Conservation (phyloP, 306 rosid genomes). For the Datisca glomerata region DNA sequence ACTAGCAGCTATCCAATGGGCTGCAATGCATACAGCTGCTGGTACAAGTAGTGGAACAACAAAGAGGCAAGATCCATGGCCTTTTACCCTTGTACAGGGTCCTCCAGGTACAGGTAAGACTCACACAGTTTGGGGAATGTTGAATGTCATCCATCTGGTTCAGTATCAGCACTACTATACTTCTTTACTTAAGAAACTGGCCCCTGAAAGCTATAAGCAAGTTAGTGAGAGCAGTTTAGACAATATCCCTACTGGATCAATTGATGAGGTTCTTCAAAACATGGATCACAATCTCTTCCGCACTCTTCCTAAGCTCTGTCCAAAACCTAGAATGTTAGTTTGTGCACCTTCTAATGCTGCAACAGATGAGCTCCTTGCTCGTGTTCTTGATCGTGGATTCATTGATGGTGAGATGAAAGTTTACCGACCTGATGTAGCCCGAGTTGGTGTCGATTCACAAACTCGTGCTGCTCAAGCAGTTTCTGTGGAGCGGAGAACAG, state of each 20-base stretch:
- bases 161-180: constrained; percentile 97
- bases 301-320: constrained; percentile 87
- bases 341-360: constrained; percentile 99
- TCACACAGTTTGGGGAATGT: constrained; percentile 99
- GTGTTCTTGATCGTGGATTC: constrained; percentile 95
- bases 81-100: constrained; percentile 97
- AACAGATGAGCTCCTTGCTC: constrained; percentile 96
- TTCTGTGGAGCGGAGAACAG: constrained; percentile 97
- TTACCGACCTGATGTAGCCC: constrained; percentile 96
- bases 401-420: constrained; percentile 99
- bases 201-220: constrained; percentile 98
- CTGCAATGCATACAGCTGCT: constrained; percentile 96
- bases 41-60: constrained; percentile 76
- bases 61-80: constrained; percentile 98
- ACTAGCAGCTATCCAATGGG: constrained; percentile 96
- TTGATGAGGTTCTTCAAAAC: constrained; percentile 93
- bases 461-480: constrained; percentile 99
- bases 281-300: constrained; percentile 96
- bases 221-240: constrained; percentile 69
- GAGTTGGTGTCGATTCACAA: constrained; percentile 98
- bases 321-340: constrained; percentile 96
- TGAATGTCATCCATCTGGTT: constrained; percentile 95
- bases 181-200: constrained; percentile 88
- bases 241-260: constrained; percentile 57
- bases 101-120: constrained; percentile 99